phyloP scores from a whole-genome alignment of 441 rosid genomes.

The Dalechampia spathulata region DNA sequence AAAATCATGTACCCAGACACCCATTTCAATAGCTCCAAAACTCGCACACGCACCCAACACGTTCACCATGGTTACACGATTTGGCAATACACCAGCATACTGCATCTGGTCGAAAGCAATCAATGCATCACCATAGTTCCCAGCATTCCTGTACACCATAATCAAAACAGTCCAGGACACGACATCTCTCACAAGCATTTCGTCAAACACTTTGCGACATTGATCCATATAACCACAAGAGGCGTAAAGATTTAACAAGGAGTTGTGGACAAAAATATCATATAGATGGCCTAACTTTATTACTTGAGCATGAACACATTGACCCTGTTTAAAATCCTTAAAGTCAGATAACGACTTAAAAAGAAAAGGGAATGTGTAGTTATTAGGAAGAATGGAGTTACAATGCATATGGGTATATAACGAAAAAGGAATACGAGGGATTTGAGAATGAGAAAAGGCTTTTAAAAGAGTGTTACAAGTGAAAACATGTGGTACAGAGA shows the following conservation, averaged over 20 bases:
- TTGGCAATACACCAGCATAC: slow-evolving; percentile 37
- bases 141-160: slow-evolving; percentile 30
- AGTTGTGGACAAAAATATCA: slow-evolving; percentile 42
- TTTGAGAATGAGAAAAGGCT: slow-evolving; percentile 38
- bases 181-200: slow-evolving; percentile 48
- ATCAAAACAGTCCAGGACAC: slow-evolving; percentile 58
- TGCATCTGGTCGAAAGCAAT: slow-evolving; percentile 49
- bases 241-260: slow-evolving; percentile 32
- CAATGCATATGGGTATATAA: slow-evolving; percentile 33
- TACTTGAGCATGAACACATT: slow-evolving; percentile 36
- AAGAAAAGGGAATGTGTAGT: slow-evolving; percentile 47
- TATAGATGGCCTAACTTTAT: slow-evolving; percentile 28
- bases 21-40: slow-evolving; percentile 42
- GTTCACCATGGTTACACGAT: slow-evolving; percentile 54
- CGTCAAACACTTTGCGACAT: slow-evolving; percentile 45
- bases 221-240: slow-evolving; percentile 27
- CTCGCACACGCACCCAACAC: slow-evolving; percentile 37
- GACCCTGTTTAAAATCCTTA: slow-evolving; percentile 24
- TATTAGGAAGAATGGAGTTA: slow-evolving; percentile 27
- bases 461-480: slow-evolving; percentile 42
- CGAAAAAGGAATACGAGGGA: slow-evolving; percentile 30
- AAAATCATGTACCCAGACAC: slow-evolving; percentile 47
- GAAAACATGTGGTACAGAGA: slow-evolving; percentile 33
- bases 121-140: slow-evolving; percentile 35
- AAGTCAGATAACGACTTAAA: slow-evolving; percentile 45